Conservation (phyloP, 805 yeast species). For the Candida methanosorbosa region DNA sequence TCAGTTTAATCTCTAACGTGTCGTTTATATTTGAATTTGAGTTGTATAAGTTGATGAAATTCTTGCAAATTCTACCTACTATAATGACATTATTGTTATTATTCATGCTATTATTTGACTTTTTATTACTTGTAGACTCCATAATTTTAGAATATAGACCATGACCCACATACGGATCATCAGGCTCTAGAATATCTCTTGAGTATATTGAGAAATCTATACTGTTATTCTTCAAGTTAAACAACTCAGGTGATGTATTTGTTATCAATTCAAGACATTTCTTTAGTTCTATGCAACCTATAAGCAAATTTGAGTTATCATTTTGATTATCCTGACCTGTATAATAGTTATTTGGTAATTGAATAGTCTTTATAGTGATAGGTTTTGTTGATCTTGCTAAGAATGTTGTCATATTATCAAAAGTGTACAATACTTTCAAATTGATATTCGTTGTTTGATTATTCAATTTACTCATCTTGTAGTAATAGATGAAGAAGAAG, state of each 20-base stretch:
- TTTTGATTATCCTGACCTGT: too few relatives aligned
- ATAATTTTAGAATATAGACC: conserved; percentile 29
- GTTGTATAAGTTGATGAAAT: conserved; percentile 35
- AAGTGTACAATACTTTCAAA: conserved; percentile 31
- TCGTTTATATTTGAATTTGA: conserved; percentile 26
- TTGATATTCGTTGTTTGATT: conserved; percentile 19
- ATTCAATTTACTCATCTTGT: conserved; percentile 9
- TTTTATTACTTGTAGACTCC: conserved; percentile 12
- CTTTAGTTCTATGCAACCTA: conserved; percentile 34
- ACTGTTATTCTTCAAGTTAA: conserved; percentile 4
- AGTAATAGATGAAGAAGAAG: too few relatives aligned
- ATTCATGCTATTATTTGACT: background rate
- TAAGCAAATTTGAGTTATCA: conserved; percentile 30
- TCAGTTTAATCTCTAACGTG: conserved; percentile 49
- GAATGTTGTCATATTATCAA: conserved; percentile 33
- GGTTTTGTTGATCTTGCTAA: conserved; percentile 30
- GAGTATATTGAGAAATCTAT: conserved; percentile 36
- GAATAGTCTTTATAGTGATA: conserved; percentile 29
- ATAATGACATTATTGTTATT: conserved; percentile 29
- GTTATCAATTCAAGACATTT: conserved; percentile 34
- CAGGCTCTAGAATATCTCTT: conserved; percentile 40
- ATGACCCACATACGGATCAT: conserved; percentile 42
- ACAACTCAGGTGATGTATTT: conserved; percentile 39
- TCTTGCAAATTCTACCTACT: conserved; percentile 48
- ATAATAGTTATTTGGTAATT: conserved; percentile 34